A percentile compares a stretch with the other conserved stretches of the same genome.
Evolutionary conservation across 2,329 filamentous ascomycete genomes (phyloP).

Genomic region (Pestalotiopsis sp.): DNA sequence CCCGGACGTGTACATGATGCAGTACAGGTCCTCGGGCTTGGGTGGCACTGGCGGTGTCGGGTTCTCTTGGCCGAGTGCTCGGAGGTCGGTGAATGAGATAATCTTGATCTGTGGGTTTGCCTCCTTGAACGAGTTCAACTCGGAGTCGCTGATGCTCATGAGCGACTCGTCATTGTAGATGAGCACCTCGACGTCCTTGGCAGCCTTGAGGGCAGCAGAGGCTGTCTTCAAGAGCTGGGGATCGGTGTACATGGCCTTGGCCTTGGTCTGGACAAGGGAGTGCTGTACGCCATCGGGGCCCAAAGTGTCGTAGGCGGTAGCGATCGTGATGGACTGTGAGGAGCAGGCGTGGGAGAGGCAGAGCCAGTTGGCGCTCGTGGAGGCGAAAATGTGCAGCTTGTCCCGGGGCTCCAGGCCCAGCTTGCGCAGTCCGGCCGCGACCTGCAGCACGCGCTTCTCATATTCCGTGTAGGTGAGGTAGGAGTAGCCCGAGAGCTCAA

Average conservation of each 20-base stretch:
- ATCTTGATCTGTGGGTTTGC: conserved; percentile 57
- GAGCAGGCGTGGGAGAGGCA: conserved; percentile 75
- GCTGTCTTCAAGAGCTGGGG: conserved; percentile 72
- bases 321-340: conserved; percentile 87
- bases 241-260: conserved; percentile 85
- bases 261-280: conserved; percentile 79
- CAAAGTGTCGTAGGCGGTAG: conserved; percentile 93
- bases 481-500: conserved; percentile 77
- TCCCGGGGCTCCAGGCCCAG: conserved; percentile 70
- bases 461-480: conserved; percentile 83
- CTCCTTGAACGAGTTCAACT: conserved; percentile 59
- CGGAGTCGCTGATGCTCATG: conserved; percentile 52
- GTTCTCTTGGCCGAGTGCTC: conserved; percentile 65
- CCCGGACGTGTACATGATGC: conserved; percentile 85
- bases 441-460: conserved; percentile 66
- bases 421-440: conserved; percentile 74
- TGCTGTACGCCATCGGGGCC: conserved; percentile 83
- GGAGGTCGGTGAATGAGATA: conserved; percentile 57
- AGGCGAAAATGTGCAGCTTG: conserved; percentile 79
- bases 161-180: conserved; percentile 63
- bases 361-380: conserved; percentile 86
- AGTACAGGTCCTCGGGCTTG: conserved; percentile 76
- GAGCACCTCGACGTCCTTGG: conserved; percentile 58
- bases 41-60: conserved; percentile 73
- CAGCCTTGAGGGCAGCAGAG: conserved; percentile 56